Percentiles rank a stretch among this genome's conserved stretches.
Conservation (phyloP, 1,284 basidiomycete genomes). For the Coniferiporia weirii region DNA sequence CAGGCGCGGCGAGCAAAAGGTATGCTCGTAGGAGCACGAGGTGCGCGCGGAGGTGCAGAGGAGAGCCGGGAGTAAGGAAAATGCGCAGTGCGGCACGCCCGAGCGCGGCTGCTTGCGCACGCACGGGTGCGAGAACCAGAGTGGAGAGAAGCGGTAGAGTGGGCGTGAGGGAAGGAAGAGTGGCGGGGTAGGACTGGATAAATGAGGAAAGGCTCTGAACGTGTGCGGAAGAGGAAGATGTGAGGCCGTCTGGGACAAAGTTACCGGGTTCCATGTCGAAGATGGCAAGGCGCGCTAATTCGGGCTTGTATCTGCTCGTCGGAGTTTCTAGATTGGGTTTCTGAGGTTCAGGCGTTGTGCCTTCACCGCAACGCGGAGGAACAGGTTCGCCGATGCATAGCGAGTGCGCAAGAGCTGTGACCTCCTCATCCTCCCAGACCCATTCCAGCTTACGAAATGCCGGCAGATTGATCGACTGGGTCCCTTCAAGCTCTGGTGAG, state of each 20-base stretch:
- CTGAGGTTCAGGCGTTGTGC: background rate
- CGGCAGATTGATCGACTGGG: background rate
- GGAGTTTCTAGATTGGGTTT: background rate
- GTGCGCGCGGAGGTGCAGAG: conserved; percentile 57
- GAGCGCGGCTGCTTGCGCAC: conserved; percentile 49
- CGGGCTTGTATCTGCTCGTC: conserved; percentile 14
- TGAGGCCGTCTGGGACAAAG: conserved; percentile 26
- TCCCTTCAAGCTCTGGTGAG: conserved; percentile 54
- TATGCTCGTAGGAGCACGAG: conserved; percentile 64
- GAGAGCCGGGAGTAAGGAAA: conserved; percentile 50
- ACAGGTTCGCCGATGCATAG: background rate
- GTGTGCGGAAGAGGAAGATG: conserved; percentile 27
- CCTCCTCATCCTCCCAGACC: conserved; percentile 58
- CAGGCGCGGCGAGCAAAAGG: conserved; percentile 56
- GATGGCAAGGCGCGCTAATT: conserved; percentile 36
- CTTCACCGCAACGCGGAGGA: background rate
- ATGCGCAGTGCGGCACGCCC: conserved; percentile 56
- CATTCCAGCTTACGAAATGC: conserved; percentile 41
- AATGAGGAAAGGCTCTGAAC: conserved; percentile 38
- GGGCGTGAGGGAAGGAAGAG: conserved; percentile 57
- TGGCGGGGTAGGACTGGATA: conserved; percentile 48
- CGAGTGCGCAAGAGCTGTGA: conserved; percentile 27
- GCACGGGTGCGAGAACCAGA: conserved; percentile 53
- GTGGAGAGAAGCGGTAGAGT: conserved; percentile 54
- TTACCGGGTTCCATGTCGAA: conserved; percentile 66